Evolutionary conservation across 2,329 filamentous ascomycete genomes (phyloP).

Genomic region (Pleomassaria siparia): DNA sequence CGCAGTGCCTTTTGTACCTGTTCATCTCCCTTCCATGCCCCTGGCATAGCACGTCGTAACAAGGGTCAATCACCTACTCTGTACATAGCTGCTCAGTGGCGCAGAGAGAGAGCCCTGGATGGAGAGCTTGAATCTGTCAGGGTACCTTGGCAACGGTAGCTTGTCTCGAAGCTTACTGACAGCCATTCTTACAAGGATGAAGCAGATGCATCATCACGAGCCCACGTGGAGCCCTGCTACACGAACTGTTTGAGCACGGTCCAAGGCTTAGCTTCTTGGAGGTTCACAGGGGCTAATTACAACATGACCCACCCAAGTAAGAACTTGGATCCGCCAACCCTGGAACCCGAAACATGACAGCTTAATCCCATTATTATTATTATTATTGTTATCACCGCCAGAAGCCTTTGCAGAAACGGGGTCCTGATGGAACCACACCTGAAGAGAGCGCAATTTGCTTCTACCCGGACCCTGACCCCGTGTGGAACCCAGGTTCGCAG

Average conservation of each 20-base stretch:
- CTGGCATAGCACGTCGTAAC: no score
- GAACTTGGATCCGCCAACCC: neutral
- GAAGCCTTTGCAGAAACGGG: no score
- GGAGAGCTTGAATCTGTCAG: conserved; percentile 5
- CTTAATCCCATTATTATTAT: neutral
- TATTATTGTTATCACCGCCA: no score
- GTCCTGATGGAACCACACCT: no score
- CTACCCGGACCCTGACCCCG: no score
- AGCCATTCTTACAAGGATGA: neutral
- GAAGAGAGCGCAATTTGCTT: no score
- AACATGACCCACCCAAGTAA: no score
- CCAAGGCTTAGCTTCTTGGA: neutral
- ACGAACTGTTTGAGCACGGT: conserved; percentile 7
- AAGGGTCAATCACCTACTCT: no score
- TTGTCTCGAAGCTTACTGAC: conserved; percentile 8
- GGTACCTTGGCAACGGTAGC: conserved; percentile 7
- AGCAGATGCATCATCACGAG: no score
- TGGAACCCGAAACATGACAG: neutral
- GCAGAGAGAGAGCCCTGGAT: no score
- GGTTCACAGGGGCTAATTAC: neutral
- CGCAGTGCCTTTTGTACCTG: neutral
- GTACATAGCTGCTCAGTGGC: conserved; percentile 1
- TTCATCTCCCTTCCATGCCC: no score
- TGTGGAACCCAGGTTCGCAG: no score
- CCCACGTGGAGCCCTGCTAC: neutral